phyloP scores from a whole-genome alignment of 768 basidiomycete species.

The Sistotremastrum suecicum region DNA sequence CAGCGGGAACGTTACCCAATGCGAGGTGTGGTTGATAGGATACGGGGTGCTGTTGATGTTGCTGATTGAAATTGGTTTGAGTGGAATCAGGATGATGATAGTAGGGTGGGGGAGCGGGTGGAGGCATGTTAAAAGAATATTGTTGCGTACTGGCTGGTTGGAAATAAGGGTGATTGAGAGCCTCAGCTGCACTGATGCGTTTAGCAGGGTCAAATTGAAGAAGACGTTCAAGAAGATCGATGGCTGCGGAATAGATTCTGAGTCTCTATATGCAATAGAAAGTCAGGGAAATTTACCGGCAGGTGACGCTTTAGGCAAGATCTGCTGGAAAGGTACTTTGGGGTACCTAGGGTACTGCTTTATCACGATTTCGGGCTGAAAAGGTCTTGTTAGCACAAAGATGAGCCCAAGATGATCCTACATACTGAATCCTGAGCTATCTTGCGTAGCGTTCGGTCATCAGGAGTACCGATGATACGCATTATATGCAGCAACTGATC shows the following conservation, averaged over 20 bases:
- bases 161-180: conserved; percentile 88
- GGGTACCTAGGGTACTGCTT: conserved; percentile 83
- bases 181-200: conserved; percentile 82
- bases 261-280: not conserved
- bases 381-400: conserved; percentile 4
- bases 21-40: too few relatives aligned
- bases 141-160: too few relatives aligned
- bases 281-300: conserved; percentile 38
- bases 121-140: too few relatives aligned
- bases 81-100: too few relatives aligned
- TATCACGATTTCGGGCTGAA: conserved; percentile 65
- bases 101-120: too few relatives aligned
- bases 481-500: conserved; percentile 98
- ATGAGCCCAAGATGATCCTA: conserved; percentile 4
- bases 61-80: too few relatives aligned
- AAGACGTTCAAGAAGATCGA: conserved; percentile 87
- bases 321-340: conserved; percentile 66
- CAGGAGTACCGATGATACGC: conserved; percentile 91
- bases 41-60: too few relatives aligned
- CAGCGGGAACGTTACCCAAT: too few relatives aligned
- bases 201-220: conserved; percentile 93
- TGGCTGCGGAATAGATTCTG: conserved; percentile 30
- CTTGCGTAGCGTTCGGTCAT: conserved; percentile 75
- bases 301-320: conserved; percentile 74
- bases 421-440: conserved; percentile 82